Base-by-base conservation (phyloP, 768 basidiomycete genomes). In the Leccinum incarnatum region DNA sequence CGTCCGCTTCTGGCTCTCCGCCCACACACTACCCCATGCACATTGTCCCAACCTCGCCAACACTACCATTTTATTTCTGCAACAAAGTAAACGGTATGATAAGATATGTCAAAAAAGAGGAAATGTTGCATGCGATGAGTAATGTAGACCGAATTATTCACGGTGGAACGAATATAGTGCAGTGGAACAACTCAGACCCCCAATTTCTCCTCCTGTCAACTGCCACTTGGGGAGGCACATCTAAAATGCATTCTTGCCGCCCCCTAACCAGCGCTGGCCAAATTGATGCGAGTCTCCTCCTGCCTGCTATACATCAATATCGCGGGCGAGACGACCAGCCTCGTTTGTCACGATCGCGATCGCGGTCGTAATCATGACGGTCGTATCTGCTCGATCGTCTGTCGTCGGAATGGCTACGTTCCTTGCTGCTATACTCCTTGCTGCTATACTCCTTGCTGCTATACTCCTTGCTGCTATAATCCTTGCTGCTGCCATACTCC, bases 351-450 rank as follows among this genome's bases (percentile, higher is more conserved):
- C 51, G 51, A 48, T 61, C 51, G 10, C 6, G 51, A 46, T 61
- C 51, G 10, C 8, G 49, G 36, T 61, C 51, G 8, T 15, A 45
- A 52, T 64, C 62, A 11, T 56, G 51, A 21, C 53, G 56, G 46
- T 62, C 67, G 21, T 57, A 23, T 48, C 48, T 51, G 2, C 36
- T 55, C 17, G 61, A 47, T 29, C 67, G 62, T 36, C 66, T 57
- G 14, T 70, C 58, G 19, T 72, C 70, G 29, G 32, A 36, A 58
- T 53, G 52, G 53, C 25, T 57, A 30, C 65, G 65, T 56, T 65
- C 62, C 15, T 42, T 55, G 52, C 21, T 32, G 15, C 19, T 45
- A 45, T 45, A 0, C 42, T 45, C 42, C 19, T 21, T 45, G 42
- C 42, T 19, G 19, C 19, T 45, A 45, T 45, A 2, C 42, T 45